Conservation (phyloP, 2,329 filamentous ascomycete species). For the Penicillium corylophilum region DNA sequence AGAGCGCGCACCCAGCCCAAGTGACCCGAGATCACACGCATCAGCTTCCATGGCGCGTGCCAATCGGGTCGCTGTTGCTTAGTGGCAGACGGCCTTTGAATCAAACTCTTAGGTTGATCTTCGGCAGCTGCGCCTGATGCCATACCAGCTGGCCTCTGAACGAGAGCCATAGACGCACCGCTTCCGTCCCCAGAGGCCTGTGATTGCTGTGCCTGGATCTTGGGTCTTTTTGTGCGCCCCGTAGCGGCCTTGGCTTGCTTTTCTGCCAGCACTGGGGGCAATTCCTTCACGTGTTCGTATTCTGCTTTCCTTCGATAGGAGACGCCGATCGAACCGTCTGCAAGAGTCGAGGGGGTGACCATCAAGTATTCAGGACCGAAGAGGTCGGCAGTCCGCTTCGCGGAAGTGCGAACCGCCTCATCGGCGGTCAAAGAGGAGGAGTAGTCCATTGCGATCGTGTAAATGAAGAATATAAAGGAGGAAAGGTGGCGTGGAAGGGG, state of each 20-base stretch:
- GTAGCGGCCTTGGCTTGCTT: constrained; percentile 70
- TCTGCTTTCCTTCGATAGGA: constrained; percentile 57
- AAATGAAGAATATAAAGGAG: background rate
- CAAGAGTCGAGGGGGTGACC: constrained; percentile 44
- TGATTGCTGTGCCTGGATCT: constrained; percentile 44
- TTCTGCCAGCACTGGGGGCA: constrained; percentile 74
- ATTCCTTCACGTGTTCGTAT: constrained; percentile 73
- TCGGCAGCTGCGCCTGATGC: constrained; percentile 31
- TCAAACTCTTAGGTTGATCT: constrained; percentile 58
- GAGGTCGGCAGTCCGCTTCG: constrained; percentile 48
- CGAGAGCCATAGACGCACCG: constrained; percentile 57
- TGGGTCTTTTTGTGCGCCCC: constrained; percentile 63
- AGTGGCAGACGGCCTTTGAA: constrained; percentile 61
- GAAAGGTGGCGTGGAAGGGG: background rate
- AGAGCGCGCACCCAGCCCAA: constrained; percentile 89
- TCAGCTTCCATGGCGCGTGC: constrained; percentile 98
- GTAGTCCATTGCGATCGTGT: constrained; percentile 30
- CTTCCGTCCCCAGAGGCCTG: constrained; percentile 53
- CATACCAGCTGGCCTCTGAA: constrained; percentile 39
- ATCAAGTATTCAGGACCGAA: constrained; percentile 50
- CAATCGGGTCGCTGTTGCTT: constrained; percentile 79
- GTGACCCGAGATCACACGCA: constrained; percentile 95
- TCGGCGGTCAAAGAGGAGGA: constrained; percentile 31
- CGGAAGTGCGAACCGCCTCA: constrained; percentile 42
- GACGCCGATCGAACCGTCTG: constrained; percentile 43